Percentiles rank a stretch among this genome's conserved stretches.
Evolutionary conservation across 1,284 basidiomycete genomes (phyloP).

Genomic region (Ustilago tritici): DNA sequence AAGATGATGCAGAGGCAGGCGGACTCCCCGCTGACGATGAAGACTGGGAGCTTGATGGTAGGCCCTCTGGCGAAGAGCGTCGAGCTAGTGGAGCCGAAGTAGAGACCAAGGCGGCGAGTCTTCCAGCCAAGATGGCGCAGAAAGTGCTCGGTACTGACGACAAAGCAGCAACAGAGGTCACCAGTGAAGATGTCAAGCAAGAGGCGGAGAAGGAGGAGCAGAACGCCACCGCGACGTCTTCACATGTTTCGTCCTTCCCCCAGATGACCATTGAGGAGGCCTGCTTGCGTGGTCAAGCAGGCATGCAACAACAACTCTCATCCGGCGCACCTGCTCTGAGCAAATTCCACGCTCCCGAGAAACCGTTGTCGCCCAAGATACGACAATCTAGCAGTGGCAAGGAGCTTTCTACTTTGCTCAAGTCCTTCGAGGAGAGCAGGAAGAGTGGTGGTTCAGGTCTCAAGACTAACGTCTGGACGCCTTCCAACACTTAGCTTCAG

Average conservation of each 20-base stretch:
- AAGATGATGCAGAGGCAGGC: slow-evolving; percentile 27
- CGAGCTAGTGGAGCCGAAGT: slow-evolving; percentile 17
- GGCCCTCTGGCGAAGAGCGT: slow-evolving; percentile 32
- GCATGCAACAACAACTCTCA: slow-evolving; percentile 57
- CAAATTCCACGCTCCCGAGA: slow-evolving; percentile 58
- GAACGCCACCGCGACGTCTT: slow-evolving; percentile 2
- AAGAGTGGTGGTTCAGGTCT: slow-evolving; percentile 39
- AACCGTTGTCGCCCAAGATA: slow-evolving; percentile 56
- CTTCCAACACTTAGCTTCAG: slow-evolving; percentile 14
- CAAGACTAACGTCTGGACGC: slow-evolving; percentile 54
- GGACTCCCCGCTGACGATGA: slow-evolving; percentile 38
- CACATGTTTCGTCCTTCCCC: slow-evolving; percentile 33
- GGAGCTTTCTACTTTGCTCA: slow-evolving; percentile 43
- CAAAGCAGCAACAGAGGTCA: slow-evolving; percentile 35
- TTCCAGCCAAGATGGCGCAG: slow-evolving; percentile 27
- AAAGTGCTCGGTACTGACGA: slow-evolving; percentile 46
- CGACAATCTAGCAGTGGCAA: slow-evolving; percentile 48
- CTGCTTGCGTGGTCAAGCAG: slow-evolving; percentile 51
- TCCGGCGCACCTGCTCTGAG: slow-evolving; percentile 49
- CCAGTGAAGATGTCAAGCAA: slow-evolving; percentile 22
- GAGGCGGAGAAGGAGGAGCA: slow-evolving; percentile 20
- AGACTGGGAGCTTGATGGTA: slow-evolving; percentile 51
- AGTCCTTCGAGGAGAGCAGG: slow-evolving; percentile 50
- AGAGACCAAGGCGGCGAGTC: slow-evolving; percentile 22
- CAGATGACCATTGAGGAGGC: slow-evolving; percentile 62